A percentile compares a stretch with the other conserved stretches of the same genome.
These are phyloP conservation scores for Dactylorhiza incarnata DNA, from an alignment of 106 monocot genomes.

Conservation along the genomic window DNA sequence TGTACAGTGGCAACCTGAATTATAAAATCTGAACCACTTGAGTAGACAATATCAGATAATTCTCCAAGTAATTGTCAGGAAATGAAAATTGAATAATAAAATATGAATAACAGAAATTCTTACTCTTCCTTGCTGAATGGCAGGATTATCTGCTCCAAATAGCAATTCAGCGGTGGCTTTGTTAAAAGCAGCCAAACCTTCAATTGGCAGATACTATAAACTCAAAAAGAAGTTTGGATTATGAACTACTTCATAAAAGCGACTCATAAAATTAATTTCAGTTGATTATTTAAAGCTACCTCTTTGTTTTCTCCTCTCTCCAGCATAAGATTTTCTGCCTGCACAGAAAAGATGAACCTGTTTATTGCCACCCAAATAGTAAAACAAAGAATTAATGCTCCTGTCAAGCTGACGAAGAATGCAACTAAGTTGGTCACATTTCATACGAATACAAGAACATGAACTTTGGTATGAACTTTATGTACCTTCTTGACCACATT, in stretches of 20 bases:
- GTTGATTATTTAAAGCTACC: constrained; percentile 21
- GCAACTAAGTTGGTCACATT: background rate
- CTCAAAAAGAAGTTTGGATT: constrained; percentile 1
- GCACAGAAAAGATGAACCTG: background rate
- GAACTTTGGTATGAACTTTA: background rate
- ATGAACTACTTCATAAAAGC: background rate
- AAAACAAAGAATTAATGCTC: background rate
- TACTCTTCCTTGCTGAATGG: constrained; percentile 65
- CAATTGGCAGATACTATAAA: constrained; percentile 97
- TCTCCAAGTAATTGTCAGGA: background rate
- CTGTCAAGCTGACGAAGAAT: background rate
- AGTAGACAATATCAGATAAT: background rate
- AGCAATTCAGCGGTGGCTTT: constrained; percentile 87
- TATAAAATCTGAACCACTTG: background rate
- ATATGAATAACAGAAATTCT: background rate
- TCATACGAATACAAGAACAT: background rate
- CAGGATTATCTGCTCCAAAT: constrained; percentile 78
- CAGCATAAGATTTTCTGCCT: constrained; percentile 96
- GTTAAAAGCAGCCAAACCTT: constrained; percentile 95
- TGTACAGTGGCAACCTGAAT: constrained; percentile 88
- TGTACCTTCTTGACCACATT: constrained; percentile 95
- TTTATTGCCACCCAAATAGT: background rate
- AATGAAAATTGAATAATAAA: constrained; percentile 2
- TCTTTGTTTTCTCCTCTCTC: constrained; percentile 97
- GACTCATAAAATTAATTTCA: background rate